A percentile compares a stretch with the other conserved stretches of the same genome.
Conservation (phyloP, 306 rosid genomes). For the Coriaria nepalensis region DNA sequence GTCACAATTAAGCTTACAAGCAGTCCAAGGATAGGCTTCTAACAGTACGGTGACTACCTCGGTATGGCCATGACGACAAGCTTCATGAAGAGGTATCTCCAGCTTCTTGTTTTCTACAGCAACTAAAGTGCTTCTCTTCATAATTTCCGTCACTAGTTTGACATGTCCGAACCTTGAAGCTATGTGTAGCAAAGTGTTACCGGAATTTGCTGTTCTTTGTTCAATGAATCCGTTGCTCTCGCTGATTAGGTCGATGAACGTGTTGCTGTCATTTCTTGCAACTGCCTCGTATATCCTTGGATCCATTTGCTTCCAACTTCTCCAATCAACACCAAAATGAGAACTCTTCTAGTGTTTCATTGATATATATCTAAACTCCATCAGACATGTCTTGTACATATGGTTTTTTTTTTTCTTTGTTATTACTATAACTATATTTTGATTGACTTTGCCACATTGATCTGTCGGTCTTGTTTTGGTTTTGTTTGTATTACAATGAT, state of each 20-base stretch:
- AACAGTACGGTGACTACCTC: constrained; percentile 29
- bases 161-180: constrained; percentile 39
- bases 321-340: no score
- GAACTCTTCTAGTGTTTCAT: no score
- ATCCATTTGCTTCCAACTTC: no score
- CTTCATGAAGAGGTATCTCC: constrained; percentile 59
- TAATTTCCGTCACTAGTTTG: constrained; percentile 32
- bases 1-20: constrained; percentile 24
- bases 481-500: no score
- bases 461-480: no score
- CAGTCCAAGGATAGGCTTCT: constrained; percentile 29
- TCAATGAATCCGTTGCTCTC: constrained; percentile 30
- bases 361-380: no score
- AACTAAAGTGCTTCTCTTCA: constrained; percentile 32
- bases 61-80: constrained; percentile 31
- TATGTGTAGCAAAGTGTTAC: constrained; percentile 42
- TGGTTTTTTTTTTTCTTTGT: no score
- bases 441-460: no score
- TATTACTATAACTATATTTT: no score
- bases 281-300: constrained; percentile 31
- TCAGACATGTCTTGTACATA: no score
- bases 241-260: constrained; percentile 23
- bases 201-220: constrained; percentile 28
- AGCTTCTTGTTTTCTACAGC: constrained; percentile 29
- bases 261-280: constrained; percentile 20